Conservation (phyloP, 768 basidiomycete species). For the Leccinellum luteum region DNA sequence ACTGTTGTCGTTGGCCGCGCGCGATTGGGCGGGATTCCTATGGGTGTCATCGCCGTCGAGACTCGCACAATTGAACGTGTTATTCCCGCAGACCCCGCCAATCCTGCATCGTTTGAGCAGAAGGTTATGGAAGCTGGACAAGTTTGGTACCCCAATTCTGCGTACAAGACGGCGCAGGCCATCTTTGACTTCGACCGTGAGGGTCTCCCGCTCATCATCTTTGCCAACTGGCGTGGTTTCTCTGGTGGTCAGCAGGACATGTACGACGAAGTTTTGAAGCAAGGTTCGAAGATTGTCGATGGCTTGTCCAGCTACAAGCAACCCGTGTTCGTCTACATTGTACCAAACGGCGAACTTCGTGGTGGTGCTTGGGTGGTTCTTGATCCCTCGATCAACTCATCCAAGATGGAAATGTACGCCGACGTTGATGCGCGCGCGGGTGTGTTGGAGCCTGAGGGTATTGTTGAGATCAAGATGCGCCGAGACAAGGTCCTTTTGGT, state of each 20-base stretch:
- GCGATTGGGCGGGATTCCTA: conserved; percentile 93
- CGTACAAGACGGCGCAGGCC: conserved; percentile 98
- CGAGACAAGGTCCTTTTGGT: conserved; percentile 85
- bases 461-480: conserved; percentile 97
- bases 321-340: conserved; percentile 97
- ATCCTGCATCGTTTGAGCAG: conserved; percentile 94
- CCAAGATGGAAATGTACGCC: conserved; percentile 99
- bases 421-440: conserved; percentile 95
- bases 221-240: conserved; percentile 99
- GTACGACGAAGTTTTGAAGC: conserved; percentile 97
- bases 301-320: conserved; percentile 96
- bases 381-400: conserved; percentile 94
- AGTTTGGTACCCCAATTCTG: conserved; percentile 99
- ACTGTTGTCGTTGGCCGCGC: conserved; percentile 97
- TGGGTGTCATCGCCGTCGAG: conserved; percentile 97
- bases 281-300: conserved; percentile 98
- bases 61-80: conserved; percentile 96
- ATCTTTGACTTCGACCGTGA: conserved; percentile 99
- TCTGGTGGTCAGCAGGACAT: conserved; percentile 99
- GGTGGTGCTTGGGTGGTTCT: conserved; percentile 99
- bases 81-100: conserved; percentile 97
- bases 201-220: conserved; percentile 94
- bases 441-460: conserved; percentile 95
- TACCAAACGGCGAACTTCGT: conserved; percentile 97
- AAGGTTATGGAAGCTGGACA: conserved; percentile 99